Evolutionary conservation across 78 protist genomes (phyloP).

Genomic region (Reticulomyxa filosa): DNA sequence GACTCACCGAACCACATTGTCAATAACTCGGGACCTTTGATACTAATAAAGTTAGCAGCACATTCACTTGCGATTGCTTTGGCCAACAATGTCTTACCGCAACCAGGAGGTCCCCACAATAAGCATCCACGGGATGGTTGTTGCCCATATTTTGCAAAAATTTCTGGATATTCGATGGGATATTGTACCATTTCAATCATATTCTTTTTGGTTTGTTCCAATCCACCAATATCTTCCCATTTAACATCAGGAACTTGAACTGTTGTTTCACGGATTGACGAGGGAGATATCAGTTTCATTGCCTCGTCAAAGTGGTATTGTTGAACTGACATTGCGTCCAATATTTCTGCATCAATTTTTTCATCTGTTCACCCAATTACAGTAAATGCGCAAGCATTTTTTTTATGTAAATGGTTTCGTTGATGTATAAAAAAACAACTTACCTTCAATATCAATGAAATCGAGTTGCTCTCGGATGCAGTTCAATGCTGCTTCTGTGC

Average conservation of each 20-base stretch:
- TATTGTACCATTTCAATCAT: slow-evolving; percentile 83
- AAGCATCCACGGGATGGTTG: slow-evolving; percentile 92
- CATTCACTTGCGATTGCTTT: slow-evolving; percentile 99
- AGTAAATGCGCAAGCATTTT: too few species aligned
- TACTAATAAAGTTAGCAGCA: slow-evolving; percentile 97
- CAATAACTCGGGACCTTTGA: slow-evolving; percentile 94
- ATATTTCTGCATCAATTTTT: slow-evolving; percentile 89
- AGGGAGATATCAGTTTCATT: slow-evolving; percentile 77
- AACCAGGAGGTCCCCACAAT: slow-evolving; percentile 99
- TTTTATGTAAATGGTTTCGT: too few species aligned
- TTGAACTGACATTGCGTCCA: slow-evolving; percentile 86
- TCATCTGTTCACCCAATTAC: too few species aligned
- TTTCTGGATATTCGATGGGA: slow-evolving; percentile 98
- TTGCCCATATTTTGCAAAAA: slow-evolving; percentile 94
- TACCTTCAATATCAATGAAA: slow-evolving; percentile 95
- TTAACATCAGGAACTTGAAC: slow-evolving; percentile 96
- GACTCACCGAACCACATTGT: slow-evolving; percentile 99
- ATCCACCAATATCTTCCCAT: slow-evolving; percentile 99
- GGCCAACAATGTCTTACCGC: slow-evolving; percentile 99
- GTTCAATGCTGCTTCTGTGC: slow-evolving; percentile 97
- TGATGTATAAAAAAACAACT: too few species aligned
- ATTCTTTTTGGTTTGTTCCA: slow-evolving; percentile 78
- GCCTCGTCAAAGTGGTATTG: slow-evolving; percentile 75
- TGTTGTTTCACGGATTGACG: slow-evolving; percentile 93
- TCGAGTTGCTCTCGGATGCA: slow-evolving; percentile 99